These are phyloP conservation scores for Boletus huronensis DNA, from an alignment of 768 basidiomycete genomes.

Conservation along the genomic window DNA sequence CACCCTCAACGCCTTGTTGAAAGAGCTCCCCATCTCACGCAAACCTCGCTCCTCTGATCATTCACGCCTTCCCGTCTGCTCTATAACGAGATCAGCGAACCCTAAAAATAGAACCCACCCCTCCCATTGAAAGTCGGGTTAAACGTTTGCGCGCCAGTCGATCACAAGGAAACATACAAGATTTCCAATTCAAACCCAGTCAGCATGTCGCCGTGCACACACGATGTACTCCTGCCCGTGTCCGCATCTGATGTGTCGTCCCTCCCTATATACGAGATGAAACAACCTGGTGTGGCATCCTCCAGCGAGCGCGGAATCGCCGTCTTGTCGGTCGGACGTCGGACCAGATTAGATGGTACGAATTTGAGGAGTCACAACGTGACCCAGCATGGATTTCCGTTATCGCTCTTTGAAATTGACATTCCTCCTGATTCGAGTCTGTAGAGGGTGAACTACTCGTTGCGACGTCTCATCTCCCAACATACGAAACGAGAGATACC, in stretches of 20 bases:
- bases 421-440: not conserved
- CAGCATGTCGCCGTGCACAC: not conserved
- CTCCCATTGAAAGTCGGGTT: conserved; percentile 5
- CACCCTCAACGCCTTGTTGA: not conserved
- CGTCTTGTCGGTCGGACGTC: not conserved
- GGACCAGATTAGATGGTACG: conserved; percentile 4
- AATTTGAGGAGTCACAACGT: conserved; percentile 1
- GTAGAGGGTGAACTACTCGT: not conserved
- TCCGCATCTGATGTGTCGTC: not conserved
- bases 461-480: not conserved
- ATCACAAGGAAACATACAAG: not conserved
- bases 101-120: not conserved
- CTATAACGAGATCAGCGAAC: conserved; percentile 1
- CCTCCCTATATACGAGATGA: not conserved
- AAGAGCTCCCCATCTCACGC: not conserved
- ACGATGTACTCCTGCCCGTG: not conserved
- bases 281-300: not conserved
- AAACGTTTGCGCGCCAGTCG: not conserved
- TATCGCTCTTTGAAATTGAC: not conserved
- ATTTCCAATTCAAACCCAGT: conserved; percentile 1
- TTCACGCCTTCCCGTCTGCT: conserved; percentile 5
- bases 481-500: not conserved
- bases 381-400: not conserved
- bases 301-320: not conserved
- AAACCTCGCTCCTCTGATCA: conserved; percentile 14